Evolutionary conservation across 2,329 filamentous ascomycete species (phyloP).

Genomic region (Fusarium sp.): DNA sequence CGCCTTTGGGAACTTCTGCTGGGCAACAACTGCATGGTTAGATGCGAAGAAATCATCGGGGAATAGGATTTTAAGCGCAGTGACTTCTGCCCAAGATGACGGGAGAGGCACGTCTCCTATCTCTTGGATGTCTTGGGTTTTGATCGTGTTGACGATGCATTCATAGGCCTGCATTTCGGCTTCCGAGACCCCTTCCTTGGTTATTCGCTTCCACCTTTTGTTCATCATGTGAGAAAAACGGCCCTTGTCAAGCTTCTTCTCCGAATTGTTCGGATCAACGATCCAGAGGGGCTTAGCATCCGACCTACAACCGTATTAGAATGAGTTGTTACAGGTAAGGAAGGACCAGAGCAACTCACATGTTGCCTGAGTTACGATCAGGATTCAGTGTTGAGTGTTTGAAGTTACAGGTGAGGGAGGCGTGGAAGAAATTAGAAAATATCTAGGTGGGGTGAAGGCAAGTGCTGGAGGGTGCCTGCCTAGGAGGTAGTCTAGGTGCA

Average conservation of each 20-base stretch:
- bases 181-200: not conserved
- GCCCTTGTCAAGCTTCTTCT: not conserved
- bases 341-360: not conserved
- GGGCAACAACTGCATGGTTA: not conserved
- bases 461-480: not conserved
- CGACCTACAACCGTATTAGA: not conserved
- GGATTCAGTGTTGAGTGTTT: no score
- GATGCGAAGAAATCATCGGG: conserved; percentile 8
- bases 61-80: conserved; percentile 8
- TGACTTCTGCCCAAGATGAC: conserved; percentile 3
- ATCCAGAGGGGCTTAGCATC: not conserved
- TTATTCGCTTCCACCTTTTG: not conserved
- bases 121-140: not conserved
- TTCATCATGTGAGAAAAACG: conserved; percentile 1
- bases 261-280: not conserved
- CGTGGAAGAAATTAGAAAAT: not conserved
- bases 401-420: no score
- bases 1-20: conserved; percentile 5
- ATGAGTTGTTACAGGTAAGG: not conserved
- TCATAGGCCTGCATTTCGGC: not conserved
- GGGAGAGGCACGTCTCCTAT: not conserved
- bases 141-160: not conserved
- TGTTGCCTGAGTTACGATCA: not conserved
- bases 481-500: not conserved
- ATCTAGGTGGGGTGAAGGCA: not conserved